Conservation (phyloP, 306 rosid species). For the Calophaca sinica region DNA sequence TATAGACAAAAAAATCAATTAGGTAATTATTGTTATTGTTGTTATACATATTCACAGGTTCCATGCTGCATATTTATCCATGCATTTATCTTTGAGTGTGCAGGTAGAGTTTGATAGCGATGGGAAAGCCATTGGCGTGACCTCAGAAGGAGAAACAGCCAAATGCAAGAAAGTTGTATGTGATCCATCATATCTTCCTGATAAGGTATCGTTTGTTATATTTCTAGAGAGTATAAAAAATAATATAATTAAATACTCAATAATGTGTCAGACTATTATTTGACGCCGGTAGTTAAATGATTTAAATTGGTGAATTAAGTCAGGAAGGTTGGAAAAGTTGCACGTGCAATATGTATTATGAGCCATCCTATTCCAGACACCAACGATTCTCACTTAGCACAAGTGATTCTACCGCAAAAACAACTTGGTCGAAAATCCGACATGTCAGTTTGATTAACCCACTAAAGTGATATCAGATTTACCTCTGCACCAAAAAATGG, state of each 20-base stretch:
- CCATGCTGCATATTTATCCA: too few species aligned
- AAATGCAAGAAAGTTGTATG: slow-evolving; percentile 76
- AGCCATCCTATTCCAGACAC: slow-evolving; percentile 86
- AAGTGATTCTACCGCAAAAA: slow-evolving; percentile 74
- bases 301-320: too few species aligned
- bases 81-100: neutral
- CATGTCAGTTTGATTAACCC: slow-evolving; percentile 55
- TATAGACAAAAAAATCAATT: too few species aligned
- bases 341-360: slow-evolving; percentile 81
- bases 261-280: too few species aligned
- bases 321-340: slow-evolving; percentile 73
- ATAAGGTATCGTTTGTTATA: neutral
- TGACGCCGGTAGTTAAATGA: too few species aligned
- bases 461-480: too few species aligned
- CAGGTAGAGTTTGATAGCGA: slow-evolving; percentile 63
- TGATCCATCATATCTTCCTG: slow-evolving; percentile 1
- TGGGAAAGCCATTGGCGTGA: slow-evolving; percentile 70
- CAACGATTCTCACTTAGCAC: slow-evolving; percentile 68
- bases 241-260: too few species aligned
- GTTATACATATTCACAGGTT: too few species aligned
- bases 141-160: slow-evolving; percentile 82
- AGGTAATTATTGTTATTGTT: too few species aligned
- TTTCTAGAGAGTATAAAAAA: too few species aligned
- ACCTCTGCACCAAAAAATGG: too few species aligned
- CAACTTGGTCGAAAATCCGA: slow-evolving; percentile 74